A percentile compares a stretch with the other conserved stretches of the same genome.
These are phyloP conservation scores for Pseudogymnoascus verrucosus DNA, from an alignment of 2,329 filamentous ascomycete genomes.

Conservation along the genomic window DNA sequence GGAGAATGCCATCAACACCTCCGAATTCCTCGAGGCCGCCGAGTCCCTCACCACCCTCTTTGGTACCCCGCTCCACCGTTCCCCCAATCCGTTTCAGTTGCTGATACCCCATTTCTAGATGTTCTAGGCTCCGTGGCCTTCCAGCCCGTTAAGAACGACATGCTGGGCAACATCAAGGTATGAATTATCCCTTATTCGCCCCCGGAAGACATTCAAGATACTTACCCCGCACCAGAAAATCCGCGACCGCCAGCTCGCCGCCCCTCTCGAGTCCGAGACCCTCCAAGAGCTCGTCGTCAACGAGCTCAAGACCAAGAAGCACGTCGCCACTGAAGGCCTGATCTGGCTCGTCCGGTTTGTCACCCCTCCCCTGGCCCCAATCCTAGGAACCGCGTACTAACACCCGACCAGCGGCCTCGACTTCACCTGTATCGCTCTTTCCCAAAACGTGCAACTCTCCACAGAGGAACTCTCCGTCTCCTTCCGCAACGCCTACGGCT, in stretches of 20 bases:
- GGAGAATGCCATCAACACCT: slow-evolving; percentile 71
- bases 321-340: slow-evolving; percentile 79
- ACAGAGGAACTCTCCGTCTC: slow-evolving; percentile 72
- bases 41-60: slow-evolving; percentile 84
- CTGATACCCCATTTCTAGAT: slow-evolving; percentile 34
- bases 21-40: slow-evolving; percentile 83
- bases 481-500: slow-evolving; percentile 77
- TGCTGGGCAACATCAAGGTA: slow-evolving; percentile 87
- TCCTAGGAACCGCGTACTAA: slow-evolving; percentile 9
- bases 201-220: slow-evolving; percentile 4
- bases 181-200: slow-evolving; percentile 14
- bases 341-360: slow-evolving; percentile 81
- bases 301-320: slow-evolving; percentile 84
- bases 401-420: slow-evolving; percentile 64
- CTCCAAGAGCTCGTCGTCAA: slow-evolving; percentile 79
- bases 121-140: slow-evolving; percentile 67
- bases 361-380: slow-evolving; percentile 8
- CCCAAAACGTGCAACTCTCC: slow-evolving; percentile 62
- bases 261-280: slow-evolving; percentile 70
- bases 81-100: neutral
- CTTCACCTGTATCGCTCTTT: slow-evolving; percentile 81
- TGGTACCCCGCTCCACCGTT: slow-evolving; percentile 42
- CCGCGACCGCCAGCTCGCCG: slow-evolving; percentile 69
- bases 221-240: slow-evolving; percentile 59
- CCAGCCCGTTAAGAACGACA: slow-evolving; percentile 82